These are phyloP conservation scores for Cystobasidium onofrii DNA, from an alignment of 768 basidiomycete genomes.

Conservation along the genomic window DNA sequence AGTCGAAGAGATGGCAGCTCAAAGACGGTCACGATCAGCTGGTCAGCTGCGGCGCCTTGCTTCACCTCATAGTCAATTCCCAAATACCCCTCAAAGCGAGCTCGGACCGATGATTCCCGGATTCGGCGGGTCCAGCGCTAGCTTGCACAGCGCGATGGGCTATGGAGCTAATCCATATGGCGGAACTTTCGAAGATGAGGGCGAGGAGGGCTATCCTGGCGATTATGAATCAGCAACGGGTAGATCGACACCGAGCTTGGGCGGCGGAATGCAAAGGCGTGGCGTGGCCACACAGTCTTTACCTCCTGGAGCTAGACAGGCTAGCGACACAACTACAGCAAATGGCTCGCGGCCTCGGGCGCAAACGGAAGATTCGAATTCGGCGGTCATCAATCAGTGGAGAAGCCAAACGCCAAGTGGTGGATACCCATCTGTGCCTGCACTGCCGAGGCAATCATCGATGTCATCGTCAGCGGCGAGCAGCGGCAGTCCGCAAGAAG, in stretches of 20 bases:
- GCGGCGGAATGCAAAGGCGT: constrained; percentile 42
- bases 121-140: constrained; percentile 14
- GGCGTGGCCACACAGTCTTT: constrained; percentile 52
- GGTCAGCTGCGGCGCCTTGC: constrained; percentile 34
- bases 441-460: constrained; percentile 44
- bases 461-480: constrained; percentile 38
- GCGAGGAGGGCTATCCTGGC: constrained; percentile 48
- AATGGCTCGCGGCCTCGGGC: constrained; percentile 57
- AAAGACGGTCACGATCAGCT: constrained; percentile 29
- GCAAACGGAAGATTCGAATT: constrained; percentile 62
- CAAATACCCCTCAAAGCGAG: constrained; percentile 35
- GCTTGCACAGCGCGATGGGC: background rate
- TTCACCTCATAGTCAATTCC: constrained; percentile 40
- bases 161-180: constrained; percentile 19
- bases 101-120: constrained; percentile 14
- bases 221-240: constrained; percentile 62
- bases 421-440: constrained; percentile 39
- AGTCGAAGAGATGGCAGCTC: constrained; percentile 52
- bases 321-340: constrained; percentile 19
- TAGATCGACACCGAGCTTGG: constrained; percentile 63
- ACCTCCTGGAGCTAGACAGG: constrained; percentile 50
- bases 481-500: constrained; percentile 17
- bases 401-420: constrained; percentile 50
- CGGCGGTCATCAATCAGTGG: constrained; percentile 58
- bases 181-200: constrained; percentile 55